phyloP scores from a whole-genome alignment of 2,329 filamentous ascomycete species.

The Colletotrichum simmondsii region DNA sequence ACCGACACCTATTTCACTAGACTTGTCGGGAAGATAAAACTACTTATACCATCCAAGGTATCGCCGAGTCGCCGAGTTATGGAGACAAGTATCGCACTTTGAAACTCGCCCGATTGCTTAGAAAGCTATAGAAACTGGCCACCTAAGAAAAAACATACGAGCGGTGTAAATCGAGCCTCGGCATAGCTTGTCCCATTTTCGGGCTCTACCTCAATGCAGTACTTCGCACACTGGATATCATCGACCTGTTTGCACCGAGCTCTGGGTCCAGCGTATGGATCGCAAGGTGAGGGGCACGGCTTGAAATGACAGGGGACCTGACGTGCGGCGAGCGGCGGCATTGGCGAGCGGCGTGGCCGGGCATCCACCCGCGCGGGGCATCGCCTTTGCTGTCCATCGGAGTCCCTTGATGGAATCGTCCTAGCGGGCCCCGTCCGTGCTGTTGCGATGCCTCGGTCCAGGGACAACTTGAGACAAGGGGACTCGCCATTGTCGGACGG shows the following conservation, averaged over 20 bases:
- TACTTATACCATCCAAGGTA: neutral
- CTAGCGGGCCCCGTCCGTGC: constrained; percentile 17
- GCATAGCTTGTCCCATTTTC: neutral
- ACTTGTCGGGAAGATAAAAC: neutral
- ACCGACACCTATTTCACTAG: neutral
- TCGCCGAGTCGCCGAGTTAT: constrained; percentile 1
- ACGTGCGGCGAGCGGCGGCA: constrained; percentile 7
- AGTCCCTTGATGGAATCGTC: constrained; percentile 27
- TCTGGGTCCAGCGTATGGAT: neutral
- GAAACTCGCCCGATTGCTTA: neutral
- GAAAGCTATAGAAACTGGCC: neutral
- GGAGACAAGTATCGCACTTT: neutral
- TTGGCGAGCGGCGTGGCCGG: constrained; percentile 19
- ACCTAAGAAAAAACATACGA: constrained; percentile 2
- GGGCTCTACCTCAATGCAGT: neutral
- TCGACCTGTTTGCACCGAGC: neutral
- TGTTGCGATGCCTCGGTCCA: constrained; percentile 26
- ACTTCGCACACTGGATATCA: neutral
- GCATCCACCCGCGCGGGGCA: constrained; percentile 30
- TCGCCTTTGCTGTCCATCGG: constrained; percentile 13
- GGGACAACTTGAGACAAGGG: neutral
- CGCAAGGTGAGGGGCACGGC: constrained; percentile 4
- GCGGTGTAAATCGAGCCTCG: constrained; percentile 27
- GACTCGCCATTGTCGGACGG: neutral
- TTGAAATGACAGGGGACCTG: constrained; percentile 11